Conservation (phyloP, 176 grass and related monocot genomes). For the Hordeum marinum region DNA sequence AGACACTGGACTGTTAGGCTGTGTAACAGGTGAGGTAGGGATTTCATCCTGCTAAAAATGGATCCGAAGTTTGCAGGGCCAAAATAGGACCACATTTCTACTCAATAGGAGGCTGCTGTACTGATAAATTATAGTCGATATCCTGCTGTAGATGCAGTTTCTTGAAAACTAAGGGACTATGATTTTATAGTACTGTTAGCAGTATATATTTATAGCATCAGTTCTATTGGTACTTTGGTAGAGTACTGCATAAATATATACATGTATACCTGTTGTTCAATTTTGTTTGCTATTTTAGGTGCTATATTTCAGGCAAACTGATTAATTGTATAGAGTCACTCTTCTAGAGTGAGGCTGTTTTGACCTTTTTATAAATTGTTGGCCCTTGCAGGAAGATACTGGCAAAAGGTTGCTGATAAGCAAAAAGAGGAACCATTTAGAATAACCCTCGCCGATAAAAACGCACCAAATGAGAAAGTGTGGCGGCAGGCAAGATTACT, state of each 20-base stretch:
- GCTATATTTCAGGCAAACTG: not conserved
- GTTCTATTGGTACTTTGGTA: not conserved
- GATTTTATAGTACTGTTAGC: not conserved
- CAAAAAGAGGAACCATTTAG: constrained; percentile 61
- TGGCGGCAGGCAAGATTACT: constrained; percentile 67
- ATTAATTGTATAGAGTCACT: not conserved
- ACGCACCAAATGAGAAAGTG: constrained; percentile 91
- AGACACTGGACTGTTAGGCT: not conserved
- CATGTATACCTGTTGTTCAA: not conserved
- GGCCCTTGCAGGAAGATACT: constrained; percentile 70
- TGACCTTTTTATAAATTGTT: constrained; percentile 2
- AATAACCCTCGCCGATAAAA: constrained; percentile 94
- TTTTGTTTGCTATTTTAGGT: not conserved
- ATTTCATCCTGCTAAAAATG: not conserved
- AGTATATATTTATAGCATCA: not conserved
- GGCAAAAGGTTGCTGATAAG: constrained; percentile 77
- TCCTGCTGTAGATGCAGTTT: not conserved
- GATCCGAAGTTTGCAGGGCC: not conserved
- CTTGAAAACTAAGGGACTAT: not conserved
- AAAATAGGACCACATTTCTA: not conserved
- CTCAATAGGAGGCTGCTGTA: not conserved
- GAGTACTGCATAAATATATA: not conserved
- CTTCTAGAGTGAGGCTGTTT: not conserved
- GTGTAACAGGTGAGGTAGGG: not conserved
- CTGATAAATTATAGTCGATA: not conserved